Evolutionary conservation across 2,329 filamentous ascomycete species (phyloP), one percentile per base, ranked within the genome.

Genomic region (Beauveria rudraprayagi): DNA sequence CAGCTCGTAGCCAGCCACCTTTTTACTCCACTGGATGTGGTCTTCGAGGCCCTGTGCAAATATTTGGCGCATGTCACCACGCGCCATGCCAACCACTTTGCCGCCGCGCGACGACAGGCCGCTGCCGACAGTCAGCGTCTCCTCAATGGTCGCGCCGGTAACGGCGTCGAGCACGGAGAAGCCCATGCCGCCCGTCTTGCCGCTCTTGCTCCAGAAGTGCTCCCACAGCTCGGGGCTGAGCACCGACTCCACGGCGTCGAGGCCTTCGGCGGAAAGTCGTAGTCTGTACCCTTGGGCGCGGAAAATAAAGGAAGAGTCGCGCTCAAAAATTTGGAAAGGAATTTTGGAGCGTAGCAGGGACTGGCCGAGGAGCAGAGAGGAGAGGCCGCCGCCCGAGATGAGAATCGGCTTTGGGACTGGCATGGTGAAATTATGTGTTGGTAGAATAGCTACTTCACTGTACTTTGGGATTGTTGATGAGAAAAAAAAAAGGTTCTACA

Each of bases 281-380:
- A 87, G 73, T 2, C 84, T 73, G 70, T 88, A 87, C 0, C 85
- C 85, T 67, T 88, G 85, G 0, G 80, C 83, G 50, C 85, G 83
- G 65, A 83, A 85, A 1, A 67, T 62, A 52, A 80, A 72, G 0
- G 76, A 78, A 0, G 69, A 63, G 63, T 84, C 80, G 47, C 81
- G 81, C 70, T 87, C 83, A 66, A 81, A 85, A 48, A 86, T 78
- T 43, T 69, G 73, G 69, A 83, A 85, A 0, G 78, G 76, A n/a
- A 82, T 78, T 0, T 68, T 68, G 51, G 75, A 71, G 1, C 63
- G 68, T 2, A 71, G 74, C 1, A 80, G 73, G 8, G 76, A 76
- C 50, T 77, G 77, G 0, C 75, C 78, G 1, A 80, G 69, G 0
- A 79, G 68, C 1, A 80, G 72, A 0, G 77, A 78, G 2, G 76